Evolutionary conservation across 108 stramenopile species (phyloP).

Genomic region (Chaetoceros tenuissimus): DNA sequence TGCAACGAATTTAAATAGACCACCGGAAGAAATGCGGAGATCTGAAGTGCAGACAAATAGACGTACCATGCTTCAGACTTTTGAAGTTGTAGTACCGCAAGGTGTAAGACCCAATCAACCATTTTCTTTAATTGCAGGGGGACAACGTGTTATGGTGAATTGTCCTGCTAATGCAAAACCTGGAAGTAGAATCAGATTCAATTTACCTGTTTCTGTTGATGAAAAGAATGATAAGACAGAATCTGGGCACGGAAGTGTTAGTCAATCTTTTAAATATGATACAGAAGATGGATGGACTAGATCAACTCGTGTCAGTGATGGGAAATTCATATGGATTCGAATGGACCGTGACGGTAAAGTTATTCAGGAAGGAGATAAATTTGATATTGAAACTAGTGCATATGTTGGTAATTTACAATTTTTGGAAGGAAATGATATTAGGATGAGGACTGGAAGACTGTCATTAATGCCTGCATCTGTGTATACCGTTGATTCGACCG

Average conservation of each 20-base stretch:
- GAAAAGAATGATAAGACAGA: constrained; percentile 14
- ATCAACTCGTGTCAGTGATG: constrained; percentile 70
- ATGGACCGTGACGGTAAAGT: constrained; percentile 37
- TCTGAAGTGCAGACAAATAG: constrained; percentile 8
- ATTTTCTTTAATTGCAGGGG: constrained; percentile 81
- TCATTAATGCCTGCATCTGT: constrained; percentile 60
- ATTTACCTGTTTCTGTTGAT: constrained; percentile 60
- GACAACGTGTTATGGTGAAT: constrained; percentile 85
- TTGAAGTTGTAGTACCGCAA: constrained; percentile 80
- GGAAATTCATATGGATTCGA: constrained; percentile 89
- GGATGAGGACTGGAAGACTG: constrained; percentile 63
- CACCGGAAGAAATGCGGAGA: constrained; percentile 12
- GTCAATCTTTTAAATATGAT: constrained; percentile 41
- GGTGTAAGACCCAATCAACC: constrained; percentile 80
- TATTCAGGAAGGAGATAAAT: constrained; percentile 10
- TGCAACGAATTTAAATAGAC: constrained; percentile 39
- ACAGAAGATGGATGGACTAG: constrained; percentile 79
- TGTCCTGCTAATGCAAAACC: constrained; percentile 83
- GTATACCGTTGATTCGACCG: constrained; percentile 62
- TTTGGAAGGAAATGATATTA: constrained; percentile 74
- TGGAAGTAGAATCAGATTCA: constrained; percentile 84
- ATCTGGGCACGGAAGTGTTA: neutral
- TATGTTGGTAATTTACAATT: constrained; percentile 69
- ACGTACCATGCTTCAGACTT: constrained; percentile 65
- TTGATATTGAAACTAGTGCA: constrained; percentile 66